Evolutionary conservation across 768 basidiomycete genomes (phyloP).

Genomic region (Collybia nuda): DNA sequence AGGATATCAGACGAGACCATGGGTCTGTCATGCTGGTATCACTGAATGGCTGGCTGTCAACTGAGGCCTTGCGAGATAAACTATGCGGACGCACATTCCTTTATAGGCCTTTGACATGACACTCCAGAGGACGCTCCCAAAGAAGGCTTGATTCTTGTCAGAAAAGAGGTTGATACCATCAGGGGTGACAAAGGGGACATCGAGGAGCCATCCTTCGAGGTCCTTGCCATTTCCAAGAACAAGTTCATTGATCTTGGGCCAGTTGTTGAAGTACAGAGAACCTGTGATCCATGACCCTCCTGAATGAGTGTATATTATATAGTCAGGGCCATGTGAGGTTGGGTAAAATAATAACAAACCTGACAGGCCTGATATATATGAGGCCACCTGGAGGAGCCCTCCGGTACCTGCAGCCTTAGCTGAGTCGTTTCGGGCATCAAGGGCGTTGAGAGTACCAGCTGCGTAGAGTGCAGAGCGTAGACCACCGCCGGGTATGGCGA

Average conservation of each 20-base stretch:
- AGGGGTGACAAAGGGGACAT: constrained; percentile 55
- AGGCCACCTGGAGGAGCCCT: constrained; percentile 68
- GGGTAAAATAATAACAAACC: constrained; percentile 32
- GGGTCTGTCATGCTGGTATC: constrained; percentile 66
- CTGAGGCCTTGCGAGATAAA: neutral
- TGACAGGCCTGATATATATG: constrained; percentile 67
- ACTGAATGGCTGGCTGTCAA: constrained; percentile 28
- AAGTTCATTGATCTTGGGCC: constrained; percentile 54
- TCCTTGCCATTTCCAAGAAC: constrained; percentile 54
- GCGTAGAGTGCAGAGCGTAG: constrained; percentile 67
- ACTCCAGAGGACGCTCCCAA: constrained; percentile 52
- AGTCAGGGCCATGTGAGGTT: too few species aligned
- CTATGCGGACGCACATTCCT: constrained; percentile 46
- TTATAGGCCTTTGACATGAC: constrained; percentile 53
- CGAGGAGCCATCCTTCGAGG: constrained; percentile 55
- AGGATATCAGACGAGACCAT: constrained; percentile 65
- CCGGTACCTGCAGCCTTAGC: constrained; percentile 61
- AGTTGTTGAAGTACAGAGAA: constrained; percentile 65
- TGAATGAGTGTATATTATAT: constrained; percentile 14
- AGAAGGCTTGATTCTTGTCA: constrained; percentile 48
- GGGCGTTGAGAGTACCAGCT: constrained; percentile 54
- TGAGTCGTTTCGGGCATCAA: constrained; percentile 63
- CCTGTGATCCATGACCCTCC: constrained; percentile 70
- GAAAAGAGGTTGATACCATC: constrained; percentile 48
- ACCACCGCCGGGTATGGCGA: constrained; percentile 73